Evolutionary conservation across 257 asterid genomes (phyloP).

Genomic region (Leptodermis oblonga): DNA sequence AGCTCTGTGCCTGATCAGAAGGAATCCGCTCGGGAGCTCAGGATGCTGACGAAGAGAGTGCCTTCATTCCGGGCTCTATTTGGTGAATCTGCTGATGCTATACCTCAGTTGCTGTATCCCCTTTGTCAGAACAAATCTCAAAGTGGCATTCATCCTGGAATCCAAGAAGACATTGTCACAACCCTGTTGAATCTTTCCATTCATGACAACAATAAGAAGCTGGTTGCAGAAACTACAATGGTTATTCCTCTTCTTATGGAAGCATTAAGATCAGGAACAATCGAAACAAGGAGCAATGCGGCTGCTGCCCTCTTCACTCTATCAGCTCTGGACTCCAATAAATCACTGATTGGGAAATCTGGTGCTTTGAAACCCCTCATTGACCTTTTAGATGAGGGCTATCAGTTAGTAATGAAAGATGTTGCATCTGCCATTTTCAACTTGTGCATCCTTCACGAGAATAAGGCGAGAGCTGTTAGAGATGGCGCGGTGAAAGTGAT

Average conservation of each 20-base stretch:
- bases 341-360: constrained; percentile 62
- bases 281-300: constrained; percentile 76
- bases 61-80: constrained; percentile 79
- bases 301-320: constrained; percentile 89
- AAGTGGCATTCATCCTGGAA: constrained; percentile 34
- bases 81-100: constrained; percentile 51
- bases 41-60: constrained; percentile 57
- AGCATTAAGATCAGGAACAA: constrained; percentile 58
- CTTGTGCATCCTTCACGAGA: constrained; percentile 68
- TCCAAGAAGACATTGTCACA: constrained; percentile 85
- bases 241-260: constrained; percentile 62
- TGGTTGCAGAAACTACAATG: constrained; percentile 70
- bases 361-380: constrained; percentile 68
- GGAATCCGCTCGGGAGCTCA: constrained; percentile 70
- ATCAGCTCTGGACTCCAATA: constrained; percentile 77
- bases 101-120: constrained; percentile 61
- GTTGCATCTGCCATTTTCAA: constrained; percentile 82
- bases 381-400: constrained; percentile 67
- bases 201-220: constrained; percentile 80
- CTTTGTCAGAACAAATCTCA: constrained; percentile 35
- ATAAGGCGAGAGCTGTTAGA: constrained; percentile 63
- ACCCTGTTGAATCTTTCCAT: constrained; percentile 77
- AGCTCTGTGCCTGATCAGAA: constrained; percentile 51
- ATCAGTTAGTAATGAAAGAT: constrained; percentile 61
- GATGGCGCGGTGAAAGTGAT: constrained; percentile 71